Percentiles rank a stretch among this genome's conserved stretches.
phyloP scores from a whole-genome alignment of 176 grass and related monocot species.

The Bothriochloa decipiens region DNA sequence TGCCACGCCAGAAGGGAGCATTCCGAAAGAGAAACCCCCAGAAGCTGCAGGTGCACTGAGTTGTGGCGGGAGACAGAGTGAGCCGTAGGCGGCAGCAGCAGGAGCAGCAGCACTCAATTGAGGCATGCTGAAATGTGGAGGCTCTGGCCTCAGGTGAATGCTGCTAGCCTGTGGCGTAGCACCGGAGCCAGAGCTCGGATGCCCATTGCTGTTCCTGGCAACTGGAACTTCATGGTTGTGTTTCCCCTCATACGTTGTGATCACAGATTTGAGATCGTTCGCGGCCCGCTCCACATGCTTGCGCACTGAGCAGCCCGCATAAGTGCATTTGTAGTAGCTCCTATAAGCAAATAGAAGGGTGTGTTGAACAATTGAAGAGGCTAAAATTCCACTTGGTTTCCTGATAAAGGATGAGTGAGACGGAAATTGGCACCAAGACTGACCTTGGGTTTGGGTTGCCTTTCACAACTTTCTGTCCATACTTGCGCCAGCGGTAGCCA shows the following conservation, averaged over 20 bases:
- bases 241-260: conserved; percentile 86
- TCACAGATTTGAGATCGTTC: conserved; percentile 86
- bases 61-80: conserved; percentile 49
- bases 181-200: conserved; percentile 23
- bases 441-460: conserved; percentile 98
- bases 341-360: conserved; percentile 19
- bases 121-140: conserved; percentile 15
- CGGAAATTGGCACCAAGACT: neutral
- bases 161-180: conserved; percentile 1
- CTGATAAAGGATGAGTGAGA: neutral
- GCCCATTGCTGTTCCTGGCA: conserved; percentile 56
- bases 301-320: conserved; percentile 47
- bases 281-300: conserved; percentile 84
- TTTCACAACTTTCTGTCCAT: conserved; percentile 96
- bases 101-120: conserved; percentile 13
- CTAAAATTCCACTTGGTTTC: conserved; percentile 13
- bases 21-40: conserved; percentile 54
- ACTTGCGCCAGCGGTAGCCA: conserved; percentile 96
- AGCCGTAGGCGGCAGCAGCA: conserved; percentile 22
- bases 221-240: conserved; percentile 93
- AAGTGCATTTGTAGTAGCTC: conserved; percentile 74
- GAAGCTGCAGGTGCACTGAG: conserved; percentile 28
- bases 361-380: neutral
- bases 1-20: conserved; percentile 49
- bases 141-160: conserved; percentile 36